Conservation (phyloP, 176 grass and related monocot species). For the Avena sativa region DNA sequence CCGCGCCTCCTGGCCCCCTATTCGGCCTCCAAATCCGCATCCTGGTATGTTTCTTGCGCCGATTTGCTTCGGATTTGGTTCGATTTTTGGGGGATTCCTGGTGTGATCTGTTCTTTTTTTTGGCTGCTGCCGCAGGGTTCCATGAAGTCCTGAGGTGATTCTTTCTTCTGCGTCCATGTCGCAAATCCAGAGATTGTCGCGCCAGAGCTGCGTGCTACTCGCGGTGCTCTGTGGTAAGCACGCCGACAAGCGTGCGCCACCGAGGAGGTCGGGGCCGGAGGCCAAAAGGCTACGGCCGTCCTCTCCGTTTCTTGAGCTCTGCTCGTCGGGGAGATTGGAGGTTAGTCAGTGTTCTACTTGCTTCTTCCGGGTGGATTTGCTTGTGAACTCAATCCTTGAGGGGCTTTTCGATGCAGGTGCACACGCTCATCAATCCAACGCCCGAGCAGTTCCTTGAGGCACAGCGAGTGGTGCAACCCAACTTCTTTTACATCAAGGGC, state of each 20-base stretch:
- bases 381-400: background rate
- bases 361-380: background rate
- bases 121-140: slow-evolving; percentile 30
- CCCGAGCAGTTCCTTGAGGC: no score
- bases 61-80: slow-evolving; percentile 45
- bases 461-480: no score
- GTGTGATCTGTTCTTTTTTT: slow-evolving; percentile 37
- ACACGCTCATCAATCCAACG: no score
- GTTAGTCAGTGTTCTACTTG: slow-evolving; percentile 41
- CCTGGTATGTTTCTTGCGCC: slow-evolving; percentile 43
- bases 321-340: slow-evolving; percentile 79
- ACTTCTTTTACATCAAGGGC: slow-evolving; percentile 65
- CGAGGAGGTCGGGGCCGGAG: slow-evolving; percentile 37
- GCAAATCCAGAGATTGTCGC: slow-evolving; percentile 77
- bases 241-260: slow-evolving; percentile 38
- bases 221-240: slow-evolving; percentile 84
- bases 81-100: slow-evolving; percentile 38
- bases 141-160: slow-evolving; percentile 36
- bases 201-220: slow-evolving; percentile 77
- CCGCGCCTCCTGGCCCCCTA: background rate
- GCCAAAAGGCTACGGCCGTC: slow-evolving; percentile 50
- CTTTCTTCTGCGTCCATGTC: slow-evolving; percentile 55
- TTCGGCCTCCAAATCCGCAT: slow-evolving; percentile 42
- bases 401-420: no score
- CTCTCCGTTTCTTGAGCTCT: slow-evolving; percentile 80